phyloP scores from a whole-genome alignment of 2,329 filamentous ascomycete genomes.

The Alternaria triticimaculans region DNA sequence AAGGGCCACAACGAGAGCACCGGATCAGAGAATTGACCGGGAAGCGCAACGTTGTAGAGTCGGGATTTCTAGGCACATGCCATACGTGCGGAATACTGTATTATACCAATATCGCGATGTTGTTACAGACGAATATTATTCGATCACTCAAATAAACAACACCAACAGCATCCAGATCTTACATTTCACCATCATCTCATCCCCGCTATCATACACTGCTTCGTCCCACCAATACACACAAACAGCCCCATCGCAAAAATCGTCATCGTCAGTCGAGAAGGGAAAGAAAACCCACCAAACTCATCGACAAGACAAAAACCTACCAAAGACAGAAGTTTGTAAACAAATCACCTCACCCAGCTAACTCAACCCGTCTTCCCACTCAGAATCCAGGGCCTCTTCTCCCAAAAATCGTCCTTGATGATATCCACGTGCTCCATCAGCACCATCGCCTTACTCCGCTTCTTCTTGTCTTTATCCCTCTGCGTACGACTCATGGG shows the following conservation, averaged over 20 bases:
- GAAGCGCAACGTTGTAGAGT: neutral
- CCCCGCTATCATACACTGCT: neutral
- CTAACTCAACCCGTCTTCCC: conserved; percentile 37
- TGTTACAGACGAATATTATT: neutral
- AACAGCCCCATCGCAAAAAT: neutral
- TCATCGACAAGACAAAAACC: neutral
- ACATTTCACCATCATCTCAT: neutral
- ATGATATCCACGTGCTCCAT: conserved; percentile 93
- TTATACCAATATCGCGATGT: neutral
- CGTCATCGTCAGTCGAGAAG: neutral
- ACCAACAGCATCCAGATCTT: neutral
- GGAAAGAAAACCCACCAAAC: neutral
- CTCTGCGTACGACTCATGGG: conserved; percentile 77
- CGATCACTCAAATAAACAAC: neutral
- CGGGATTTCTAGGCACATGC: neutral
- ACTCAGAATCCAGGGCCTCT: conserved; percentile 73
- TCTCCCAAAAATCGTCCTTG: conserved; percentile 91
- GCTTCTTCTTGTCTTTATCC: conserved; percentile 82
- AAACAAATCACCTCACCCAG: neutral
- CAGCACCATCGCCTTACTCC: conserved; percentile 79
- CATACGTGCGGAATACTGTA: neutral
- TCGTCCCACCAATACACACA: neutral
- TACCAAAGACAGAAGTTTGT: neutral
- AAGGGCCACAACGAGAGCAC: neutral
- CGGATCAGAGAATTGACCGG: neutral